Percentiles rank a stretch among this genome's conserved stretches.
Evolutionary conservation across 2,329 filamentous ascomycete genomes (phyloP).

Genomic region (Exserohilum rostratum): DNA sequence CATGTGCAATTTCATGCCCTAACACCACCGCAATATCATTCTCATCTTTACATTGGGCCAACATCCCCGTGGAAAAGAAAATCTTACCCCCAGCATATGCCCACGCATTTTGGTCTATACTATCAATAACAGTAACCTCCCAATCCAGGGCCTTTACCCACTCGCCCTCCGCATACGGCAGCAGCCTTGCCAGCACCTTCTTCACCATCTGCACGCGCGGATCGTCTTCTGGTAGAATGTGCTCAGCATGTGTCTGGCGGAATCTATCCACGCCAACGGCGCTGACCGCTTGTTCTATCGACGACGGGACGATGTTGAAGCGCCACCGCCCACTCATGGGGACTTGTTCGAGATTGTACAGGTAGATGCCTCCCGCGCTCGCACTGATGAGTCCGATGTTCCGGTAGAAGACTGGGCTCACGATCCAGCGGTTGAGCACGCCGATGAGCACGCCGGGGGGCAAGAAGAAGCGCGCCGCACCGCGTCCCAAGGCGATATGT

Average conservation of each 20-base stretch:
- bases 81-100: slow-evolving; percentile 80
- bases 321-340: slow-evolving; percentile 72
- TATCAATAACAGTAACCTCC: slow-evolving; percentile 79
- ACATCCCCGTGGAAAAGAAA: slow-evolving; percentile 76
- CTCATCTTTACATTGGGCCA: slow-evolving; percentile 70
- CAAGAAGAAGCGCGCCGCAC: slow-evolving; percentile 32
- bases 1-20: slow-evolving; percentile 81
- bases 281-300: slow-evolving; percentile 65
- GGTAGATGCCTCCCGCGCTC: slow-evolving; percentile 63
- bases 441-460: slow-evolving; percentile 21
- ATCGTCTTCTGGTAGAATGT: slow-evolving; percentile 66
- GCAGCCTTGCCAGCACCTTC: slow-evolving; percentile 68
- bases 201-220: slow-evolving; percentile 62
- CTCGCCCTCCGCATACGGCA: slow-evolving; percentile 66
- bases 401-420: slow-evolving; percentile 55
- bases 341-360: slow-evolving; percentile 72
- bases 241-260: slow-evolving; percentile 60
- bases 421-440: slow-evolving; percentile 48
- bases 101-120: slow-evolving; percentile 72
- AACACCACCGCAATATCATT: slow-evolving; percentile 76
- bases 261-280: too few species aligned
- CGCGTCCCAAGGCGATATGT: slow-evolving; percentile 28
- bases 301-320: slow-evolving; percentile 71
- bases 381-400: slow-evolving; percentile 52
- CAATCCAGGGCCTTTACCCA: slow-evolving; percentile 57